Percentiles rank a stretch among this genome's conserved stretches.
These are phyloP conservation scores for Pseudopithomyces chartarum DNA, from an alignment of 2,329 filamentous ascomycete genomes.

Conservation along the genomic window DNA sequence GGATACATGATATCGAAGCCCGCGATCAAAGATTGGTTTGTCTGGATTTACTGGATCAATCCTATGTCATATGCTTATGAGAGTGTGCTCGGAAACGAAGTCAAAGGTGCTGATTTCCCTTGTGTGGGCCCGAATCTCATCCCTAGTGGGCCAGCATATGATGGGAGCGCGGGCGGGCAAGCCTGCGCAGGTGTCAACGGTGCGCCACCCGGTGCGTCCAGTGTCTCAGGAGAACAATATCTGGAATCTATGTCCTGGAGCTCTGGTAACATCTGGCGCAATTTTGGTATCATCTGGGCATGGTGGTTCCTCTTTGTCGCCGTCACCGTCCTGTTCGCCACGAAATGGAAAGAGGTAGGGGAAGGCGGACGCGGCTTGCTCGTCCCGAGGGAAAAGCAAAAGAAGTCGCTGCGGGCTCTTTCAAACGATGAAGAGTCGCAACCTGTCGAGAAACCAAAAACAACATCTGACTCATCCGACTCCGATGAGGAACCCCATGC, in stretches of 20 bases:
- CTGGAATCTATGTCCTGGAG: conserved; percentile 17
- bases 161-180: conserved; percentile 13
- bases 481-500: too few relatives aligned
- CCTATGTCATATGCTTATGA: conserved; percentile 80
- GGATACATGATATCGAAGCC: conserved; percentile 58
- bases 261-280: conserved; percentile 55
- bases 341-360: too few relatives aligned
- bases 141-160: conserved; percentile 29
- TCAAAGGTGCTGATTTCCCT: conserved; percentile 63
- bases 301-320: not conserved
- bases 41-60: conserved; percentile 81
- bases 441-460: conserved; percentile 40
- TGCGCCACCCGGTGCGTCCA: conserved; percentile 27
- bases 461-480: too few relatives aligned
- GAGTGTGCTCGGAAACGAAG: conserved; percentile 77
- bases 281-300: conserved; percentile 46
- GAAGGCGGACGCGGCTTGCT: too few relatives aligned
- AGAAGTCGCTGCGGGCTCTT: too few relatives aligned
- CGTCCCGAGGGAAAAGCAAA: too few relatives aligned
- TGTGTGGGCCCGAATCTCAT: conserved; percentile 24
- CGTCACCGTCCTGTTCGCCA: not conserved
- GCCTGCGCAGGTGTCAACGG: conserved; percentile 45
- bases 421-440: conserved; percentile 3
- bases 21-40: conserved; percentile 77
- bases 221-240: conserved; percentile 39